Evolutionary conservation across 257 asterid genomes (phyloP).

Genomic region (Lycium ferocissimum): DNA sequence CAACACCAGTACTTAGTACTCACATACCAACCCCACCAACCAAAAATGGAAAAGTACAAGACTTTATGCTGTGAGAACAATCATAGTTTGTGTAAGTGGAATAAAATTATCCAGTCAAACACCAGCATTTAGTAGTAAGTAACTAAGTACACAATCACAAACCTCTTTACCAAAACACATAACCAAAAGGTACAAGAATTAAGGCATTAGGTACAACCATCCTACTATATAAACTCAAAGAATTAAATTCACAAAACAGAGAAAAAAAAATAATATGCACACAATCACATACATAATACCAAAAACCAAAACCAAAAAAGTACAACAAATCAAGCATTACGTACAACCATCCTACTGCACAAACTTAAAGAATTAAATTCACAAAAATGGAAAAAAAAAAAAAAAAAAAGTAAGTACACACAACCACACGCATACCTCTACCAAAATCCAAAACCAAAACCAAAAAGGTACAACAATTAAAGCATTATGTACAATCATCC

Average conservation of each 20-base stretch:
- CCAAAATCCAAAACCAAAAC: too few relatives aligned
- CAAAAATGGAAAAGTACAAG: too few relatives aligned
- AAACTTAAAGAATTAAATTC: background rate
- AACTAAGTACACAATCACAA: too few relatives aligned
- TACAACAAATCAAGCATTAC: background rate
- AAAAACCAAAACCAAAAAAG: background rate
- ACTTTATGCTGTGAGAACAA: too few relatives aligned
- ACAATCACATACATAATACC: background rate
- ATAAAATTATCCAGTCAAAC: background rate
- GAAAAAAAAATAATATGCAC: background rate
- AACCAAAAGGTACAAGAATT: background rate
- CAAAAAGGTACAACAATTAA: background rate
- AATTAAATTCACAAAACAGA: background rate
- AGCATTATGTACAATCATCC: background rate
- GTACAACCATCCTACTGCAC: background rate
- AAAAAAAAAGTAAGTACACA: background rate
- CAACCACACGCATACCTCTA: too few relatives aligned
- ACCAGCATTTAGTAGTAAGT: background rate
- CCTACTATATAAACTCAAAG: background rate
- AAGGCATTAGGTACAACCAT: background rate
- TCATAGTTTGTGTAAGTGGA: too few relatives aligned
- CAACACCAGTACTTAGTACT: background rate
- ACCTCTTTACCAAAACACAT: too few relatives aligned
- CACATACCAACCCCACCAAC: too few relatives aligned
- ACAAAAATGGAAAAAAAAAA: background rate